Percentiles rank a stretch among this genome's conserved stretches.
These are phyloP conservation scores for Cercophora scortea DNA, from an alignment of 495 filamentous ascomycete species.

Conservation along the genomic window DNA sequence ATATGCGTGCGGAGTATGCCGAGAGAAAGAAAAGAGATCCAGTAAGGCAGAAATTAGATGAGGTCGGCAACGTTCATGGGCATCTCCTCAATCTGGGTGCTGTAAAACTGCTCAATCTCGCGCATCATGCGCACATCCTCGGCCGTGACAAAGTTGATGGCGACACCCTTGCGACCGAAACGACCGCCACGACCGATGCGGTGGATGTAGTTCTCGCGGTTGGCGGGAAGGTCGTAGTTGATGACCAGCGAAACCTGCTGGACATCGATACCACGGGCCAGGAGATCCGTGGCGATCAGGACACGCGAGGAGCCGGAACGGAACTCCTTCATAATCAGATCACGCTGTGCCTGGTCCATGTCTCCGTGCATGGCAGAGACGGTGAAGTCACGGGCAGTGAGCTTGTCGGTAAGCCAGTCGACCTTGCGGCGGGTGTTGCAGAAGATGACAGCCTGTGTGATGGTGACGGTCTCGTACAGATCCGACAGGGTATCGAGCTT, in stretches of 20 bases:
- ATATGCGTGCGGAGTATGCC: constrained; percentile 16
- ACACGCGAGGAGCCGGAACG: constrained; percentile 92
- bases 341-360: constrained; percentile 96
- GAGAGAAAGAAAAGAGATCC: constrained; percentile 17
- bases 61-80: constrained; percentile 87
- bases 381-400: constrained; percentile 96
- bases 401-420: constrained; percentile 98
- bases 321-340: constrained; percentile 99
- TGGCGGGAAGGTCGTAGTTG: constrained; percentile 97
- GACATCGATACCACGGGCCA: constrained; percentile 97
- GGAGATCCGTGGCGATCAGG: constrained; percentile 95
- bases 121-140: constrained; percentile 96
- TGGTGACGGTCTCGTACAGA: constrained; percentile 97
- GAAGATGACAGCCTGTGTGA: constrained; percentile 99
- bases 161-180: constrained; percentile 97
- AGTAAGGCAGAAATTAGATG: constrained; percentile 26
- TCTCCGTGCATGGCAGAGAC: constrained; percentile 98
- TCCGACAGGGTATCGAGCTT: constrained; percentile 99
- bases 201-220: constrained; percentile 99
- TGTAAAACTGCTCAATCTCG: constrained; percentile 95
- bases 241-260: constrained; percentile 99
- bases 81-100: constrained; percentile 99
- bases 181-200: constrained; percentile 92
- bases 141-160: constrained; percentile 98
- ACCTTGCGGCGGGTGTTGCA: constrained; percentile 99